These are phyloP conservation scores for Wickerhamiella nectarea DNA, from an alignment of 805 yeast species.

Conservation along the genomic window DNA sequence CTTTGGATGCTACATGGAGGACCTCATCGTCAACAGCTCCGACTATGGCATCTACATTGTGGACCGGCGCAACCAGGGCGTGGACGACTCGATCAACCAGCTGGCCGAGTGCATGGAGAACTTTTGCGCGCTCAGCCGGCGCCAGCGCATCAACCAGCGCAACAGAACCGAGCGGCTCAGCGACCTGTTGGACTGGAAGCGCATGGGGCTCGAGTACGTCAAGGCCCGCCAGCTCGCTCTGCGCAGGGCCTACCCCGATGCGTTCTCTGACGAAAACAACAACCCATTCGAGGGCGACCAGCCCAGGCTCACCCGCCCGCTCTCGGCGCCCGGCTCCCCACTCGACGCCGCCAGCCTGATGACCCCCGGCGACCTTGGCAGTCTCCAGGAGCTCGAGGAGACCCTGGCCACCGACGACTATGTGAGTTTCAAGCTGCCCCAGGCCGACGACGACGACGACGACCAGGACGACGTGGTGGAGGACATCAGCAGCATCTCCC, in stretches of 20 bases:
- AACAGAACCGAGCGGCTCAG: slow-evolving; percentile 90
- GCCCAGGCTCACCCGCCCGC: slow-evolving; percentile 68
- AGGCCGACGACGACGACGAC: slow-evolving; percentile 27
- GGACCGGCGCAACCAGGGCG: slow-evolving; percentile 82
- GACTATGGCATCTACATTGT: slow-evolving; percentile 97
- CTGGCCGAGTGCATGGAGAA: slow-evolving; percentile 80
- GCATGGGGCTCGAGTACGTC: slow-evolving; percentile 94
- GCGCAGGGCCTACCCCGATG: slow-evolving; percentile 86
- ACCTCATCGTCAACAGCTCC: slow-evolving; percentile 79
- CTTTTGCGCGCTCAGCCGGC: slow-evolving; percentile 74
- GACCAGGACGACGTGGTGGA: slow-evolving; percentile 16
- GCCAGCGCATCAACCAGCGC: slow-evolving; percentile 96
- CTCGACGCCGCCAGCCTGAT: slow-evolving; percentile 56
- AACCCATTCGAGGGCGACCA: slow-evolving; percentile 25
- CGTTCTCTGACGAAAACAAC: slow-evolving; percentile 34
- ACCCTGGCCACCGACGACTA: slow-evolving; percentile 63
- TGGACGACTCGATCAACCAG: slow-evolving; percentile 88
- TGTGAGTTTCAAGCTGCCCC: slow-evolving; percentile 31
- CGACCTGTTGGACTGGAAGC: slow-evolving; percentile 90
- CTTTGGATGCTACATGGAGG: slow-evolving; percentile 98
- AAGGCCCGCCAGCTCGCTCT: slow-evolving; percentile 88
- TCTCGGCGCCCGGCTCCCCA: slow-evolving; percentile 97
- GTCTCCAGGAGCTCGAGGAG: slow-evolving; percentile 78
- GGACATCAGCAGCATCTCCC: not conserved
- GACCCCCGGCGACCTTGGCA: slow-evolving; percentile 98